These are phyloP conservation scores for Gossypium raimondii DNA, from an alignment of 345 rosid genomes.

Conservation along the genomic window DNA sequence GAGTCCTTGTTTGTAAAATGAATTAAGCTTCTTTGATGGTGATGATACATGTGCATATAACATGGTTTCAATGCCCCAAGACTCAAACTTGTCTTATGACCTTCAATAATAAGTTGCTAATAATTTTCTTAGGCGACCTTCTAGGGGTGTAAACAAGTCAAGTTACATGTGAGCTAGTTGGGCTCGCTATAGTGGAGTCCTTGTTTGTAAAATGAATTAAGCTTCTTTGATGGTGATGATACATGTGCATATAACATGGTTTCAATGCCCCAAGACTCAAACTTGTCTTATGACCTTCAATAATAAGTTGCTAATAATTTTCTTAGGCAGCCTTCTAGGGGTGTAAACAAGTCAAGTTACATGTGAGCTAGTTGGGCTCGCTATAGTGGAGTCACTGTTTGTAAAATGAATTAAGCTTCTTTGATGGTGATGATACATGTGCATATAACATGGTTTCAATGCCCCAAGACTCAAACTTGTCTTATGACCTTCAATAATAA, in stretches of 20 bases:
- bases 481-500: background rate
- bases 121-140: background rate
- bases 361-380: too few relatives aligned
- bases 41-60: background rate
- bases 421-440: background rate
- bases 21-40: background rate
- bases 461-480: background rate
- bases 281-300: background rate
- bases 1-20: background rate
- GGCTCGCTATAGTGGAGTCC: constrained; percentile 17
- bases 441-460: background rate
- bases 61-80: background rate
- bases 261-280: background rate
- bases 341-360: too few relatives aligned
- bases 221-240: background rate
- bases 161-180: too few relatives aligned
- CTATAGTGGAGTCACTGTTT: constrained; percentile 20
- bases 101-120: background rate
- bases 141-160: too few relatives aligned
- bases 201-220: background rate
- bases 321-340: too few relatives aligned
- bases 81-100: background rate
- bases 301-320: background rate
- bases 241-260: background rate
- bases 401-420: background rate